Percentiles rank a stretch among this genome's conserved stretches.
Evolutionary conservation across 2,329 filamentous ascomycete genomes (phyloP).

Genomic region (Pseudogymnoascus sp.): DNA sequence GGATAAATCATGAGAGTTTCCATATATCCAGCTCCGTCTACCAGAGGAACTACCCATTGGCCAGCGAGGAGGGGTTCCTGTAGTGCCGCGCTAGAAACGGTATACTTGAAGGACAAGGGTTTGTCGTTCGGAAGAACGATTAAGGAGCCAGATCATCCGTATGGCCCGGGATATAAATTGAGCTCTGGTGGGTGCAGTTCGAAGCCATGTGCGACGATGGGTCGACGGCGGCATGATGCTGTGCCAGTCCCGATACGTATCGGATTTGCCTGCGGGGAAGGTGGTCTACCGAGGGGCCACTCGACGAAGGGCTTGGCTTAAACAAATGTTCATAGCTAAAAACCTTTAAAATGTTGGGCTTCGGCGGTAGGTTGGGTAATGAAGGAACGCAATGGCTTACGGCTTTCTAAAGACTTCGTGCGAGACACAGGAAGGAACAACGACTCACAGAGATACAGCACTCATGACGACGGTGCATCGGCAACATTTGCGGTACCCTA

Average conservation of each 20-base stretch:
- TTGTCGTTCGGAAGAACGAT: not conserved
- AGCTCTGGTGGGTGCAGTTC: not conserved
- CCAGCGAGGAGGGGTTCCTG: not conserved
- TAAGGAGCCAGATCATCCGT: not conserved
- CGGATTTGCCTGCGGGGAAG: constrained; percentile 1
- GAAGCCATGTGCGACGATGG: not conserved
- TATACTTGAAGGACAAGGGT: not conserved
- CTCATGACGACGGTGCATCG: not conserved
- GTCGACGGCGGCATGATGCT: not conserved
- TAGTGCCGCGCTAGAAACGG: not conserved
- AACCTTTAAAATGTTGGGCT: not conserved
- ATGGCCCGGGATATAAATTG: constrained; percentile 1
- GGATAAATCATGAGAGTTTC: not conserved
- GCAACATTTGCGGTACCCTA: not conserved
- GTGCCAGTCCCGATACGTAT: not conserved
- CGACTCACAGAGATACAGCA: not conserved
- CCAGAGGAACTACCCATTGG: not conserved
- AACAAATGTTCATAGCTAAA: not conserved
- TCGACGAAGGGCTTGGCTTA: not conserved
- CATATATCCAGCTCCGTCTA: not conserved
- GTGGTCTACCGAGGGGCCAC: not conserved
- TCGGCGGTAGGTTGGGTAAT: not conserved
- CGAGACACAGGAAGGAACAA: not conserved
- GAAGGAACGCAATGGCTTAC: not conserved
- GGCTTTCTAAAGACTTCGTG: not conserved